Evolutionary conservation across 2,329 filamentous ascomycete species (phyloP), one percentile per base, ranked within the genome.

Genomic region (Xylogone sp.): DNA sequence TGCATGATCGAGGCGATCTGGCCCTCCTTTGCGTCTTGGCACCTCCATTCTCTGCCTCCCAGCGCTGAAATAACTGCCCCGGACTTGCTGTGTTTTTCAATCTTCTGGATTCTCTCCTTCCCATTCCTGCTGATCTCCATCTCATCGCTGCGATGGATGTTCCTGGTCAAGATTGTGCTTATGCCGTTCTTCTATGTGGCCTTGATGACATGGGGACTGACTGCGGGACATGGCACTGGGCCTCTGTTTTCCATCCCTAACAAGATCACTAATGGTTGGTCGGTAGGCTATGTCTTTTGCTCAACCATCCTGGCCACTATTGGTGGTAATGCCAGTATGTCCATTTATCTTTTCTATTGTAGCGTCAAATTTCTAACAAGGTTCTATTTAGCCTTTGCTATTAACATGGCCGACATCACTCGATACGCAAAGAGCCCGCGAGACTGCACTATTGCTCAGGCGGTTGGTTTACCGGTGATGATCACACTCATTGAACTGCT

Each of bases 11-110:
- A 67, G 9, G 70, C 72, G 16, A 70, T 73, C 46, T 82, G 79
- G 75, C 80, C 81, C 0, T 76, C 73, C 8, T 83, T 80, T 57
- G 65, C 74, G 2, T 68, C 67, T 0, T 57, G 57, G 42, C 68
- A 82, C 3, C 84, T 84, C 58, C 68, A 71, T 19, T 39, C 34
- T 5, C 70, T 83, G 3, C 69, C 65, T 1, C 68, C 64, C 2
- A 72, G 76, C 22, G 51, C 53, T 16, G 79, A 79, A 21, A 79
- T 82, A 39, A 79, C 76, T 3, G 79, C 75, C 3, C 73, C 79
- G 53, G 75, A 77, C n/a, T 70, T 84, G 71, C 59, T 81, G 18
- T 72, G 71, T 29, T 80, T 80, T 58, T 76, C 83, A 56, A 58
- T 84, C 21, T 59, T 59, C 52, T 57, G 57, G 45, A 53, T 60